Percentiles rank a stretch among this genome's conserved stretches.
These are phyloP conservation scores for Xylaria flabelliformis DNA, from an alignment of 495 filamentous ascomycete species.

Conservation along the genomic window DNA sequence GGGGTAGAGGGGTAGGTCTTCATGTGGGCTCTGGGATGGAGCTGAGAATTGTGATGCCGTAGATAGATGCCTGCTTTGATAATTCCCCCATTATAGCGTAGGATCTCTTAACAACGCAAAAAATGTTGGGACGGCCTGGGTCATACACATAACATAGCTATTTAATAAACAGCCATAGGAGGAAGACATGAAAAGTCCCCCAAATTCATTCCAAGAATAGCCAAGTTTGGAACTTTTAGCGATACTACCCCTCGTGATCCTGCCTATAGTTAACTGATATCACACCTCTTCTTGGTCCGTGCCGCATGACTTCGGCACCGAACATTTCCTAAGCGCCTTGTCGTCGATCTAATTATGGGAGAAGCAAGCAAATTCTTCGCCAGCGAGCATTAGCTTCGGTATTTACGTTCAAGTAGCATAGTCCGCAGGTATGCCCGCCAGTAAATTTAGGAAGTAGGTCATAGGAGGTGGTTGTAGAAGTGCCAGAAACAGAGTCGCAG, in stretches of 20 bases:
- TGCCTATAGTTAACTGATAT: constrained; percentile 1
- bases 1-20: background rate
- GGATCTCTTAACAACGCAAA: background rate
- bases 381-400: background rate
- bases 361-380: background rate
- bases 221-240: background rate
- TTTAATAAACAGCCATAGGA: background rate
- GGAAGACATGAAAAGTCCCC: background rate
- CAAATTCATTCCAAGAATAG: constrained; percentile 23
- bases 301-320: constrained; percentile 25
- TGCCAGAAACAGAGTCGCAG: constrained; percentile 11
- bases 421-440: background rate
- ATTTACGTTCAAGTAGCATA: background rate
- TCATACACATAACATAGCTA: background rate
- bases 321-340: constrained; percentile 12
- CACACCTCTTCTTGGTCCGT: constrained; percentile 13
- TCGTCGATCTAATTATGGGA: constrained; percentile 22
- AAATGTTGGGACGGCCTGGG: background rate
- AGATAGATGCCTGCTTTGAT: constrained; percentile 2
- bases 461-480: background rate
- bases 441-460: constrained; percentile 13
- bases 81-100: constrained; percentile 13
- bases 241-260: constrained; percentile 24
- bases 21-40: background rate
- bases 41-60: constrained; percentile 1